Percentiles rank a stretch among this genome's conserved stretches.
phyloP scores from a whole-genome alignment of 208 protist species.

The Leishmania aethiopica region DNA sequence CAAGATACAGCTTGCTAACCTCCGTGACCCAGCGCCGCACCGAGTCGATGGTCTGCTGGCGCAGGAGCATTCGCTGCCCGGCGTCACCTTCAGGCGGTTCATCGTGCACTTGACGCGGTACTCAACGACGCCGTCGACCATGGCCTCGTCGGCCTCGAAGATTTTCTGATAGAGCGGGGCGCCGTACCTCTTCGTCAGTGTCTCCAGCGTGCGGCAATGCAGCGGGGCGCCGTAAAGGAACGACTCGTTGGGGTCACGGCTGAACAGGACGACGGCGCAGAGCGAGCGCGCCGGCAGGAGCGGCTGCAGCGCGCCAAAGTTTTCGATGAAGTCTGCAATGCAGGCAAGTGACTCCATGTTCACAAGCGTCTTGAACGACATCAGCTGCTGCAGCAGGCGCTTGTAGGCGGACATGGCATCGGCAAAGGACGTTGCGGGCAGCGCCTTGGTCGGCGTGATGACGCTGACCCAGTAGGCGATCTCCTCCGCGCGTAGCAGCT shows the following conservation, averaged over 20 bases:
- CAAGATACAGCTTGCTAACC: slow-evolving; percentile 68
- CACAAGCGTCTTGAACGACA: slow-evolving; percentile 56
- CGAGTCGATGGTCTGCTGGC: slow-evolving; percentile 68
- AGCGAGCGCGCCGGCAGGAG: slow-evolving; percentile 73
- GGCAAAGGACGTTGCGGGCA: slow-evolving; percentile 43
- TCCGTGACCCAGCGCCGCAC: slow-evolving; percentile 66
- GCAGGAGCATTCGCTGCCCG: slow-evolving; percentile 46
- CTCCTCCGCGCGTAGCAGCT: slow-evolving; percentile 57
- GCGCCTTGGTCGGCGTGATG: slow-evolving; percentile 60
- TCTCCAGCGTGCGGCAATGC: slow-evolving; percentile 58
- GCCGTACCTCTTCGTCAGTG: slow-evolving; percentile 61
- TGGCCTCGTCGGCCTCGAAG: slow-evolving; percentile 65
- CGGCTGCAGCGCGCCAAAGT: slow-evolving; percentile 63
- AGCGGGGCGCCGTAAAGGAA: slow-evolving; percentile 76
- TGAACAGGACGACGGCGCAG: slow-evolving; percentile 68
- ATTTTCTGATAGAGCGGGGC: slow-evolving; percentile 78
- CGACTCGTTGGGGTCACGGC: slow-evolving; percentile 67
- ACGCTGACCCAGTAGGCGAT: slow-evolving; percentile 72
- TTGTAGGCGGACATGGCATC: slow-evolving; percentile 59
- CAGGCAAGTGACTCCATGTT: slow-evolving; percentile 46
- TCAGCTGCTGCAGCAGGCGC: slow-evolving; percentile 61
- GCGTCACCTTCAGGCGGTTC: slow-evolving; percentile 66
- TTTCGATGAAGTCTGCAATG: slow-evolving; percentile 72
- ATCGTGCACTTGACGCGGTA: slow-evolving; percentile 83
- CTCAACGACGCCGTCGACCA: slow-evolving; percentile 71